Base-by-base conservation (phyloP, 2,329 filamentous ascomycete species). In the Penicillium aurantiogriseum region DNA sequence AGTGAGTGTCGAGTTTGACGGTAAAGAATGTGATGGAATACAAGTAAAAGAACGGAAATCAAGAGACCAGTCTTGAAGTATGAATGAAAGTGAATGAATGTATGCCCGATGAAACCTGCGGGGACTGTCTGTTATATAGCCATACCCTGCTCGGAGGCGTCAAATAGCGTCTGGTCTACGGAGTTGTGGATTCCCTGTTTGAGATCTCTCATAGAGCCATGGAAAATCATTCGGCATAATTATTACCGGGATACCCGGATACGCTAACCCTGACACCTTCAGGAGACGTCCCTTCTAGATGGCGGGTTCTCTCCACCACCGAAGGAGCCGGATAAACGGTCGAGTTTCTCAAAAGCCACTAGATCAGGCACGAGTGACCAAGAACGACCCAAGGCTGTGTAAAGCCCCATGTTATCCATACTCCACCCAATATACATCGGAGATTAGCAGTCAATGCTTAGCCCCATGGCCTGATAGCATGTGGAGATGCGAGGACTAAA, bases 1-100 rank as follows among this genome's bases (percentile, higher is more conserved):
- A 64, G 63, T 60, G 67, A 62, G 35, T 61, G 46, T 68, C 59
- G 63, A 69, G 56, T 52, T 67, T 59, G 63, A 66, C 62, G 60
- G 60, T 46, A 33, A 48, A 59, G 56, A 61, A 63, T 56, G 54
- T 36, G 59, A 57, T 52, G 49, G 43, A 47, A 51, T 33, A 56
- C 54, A 46, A 42, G 21, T 17, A 42, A 62, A 67, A 52, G 55
- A 63, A 60, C 17, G 51, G 51, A 59, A 56, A 56, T 51, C 58
- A 62, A 66, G 63, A 63, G 58, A 59, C 65, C 65, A 61, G 65
- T 66, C 64, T 65, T 60, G 65, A 67, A 47, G 42, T 23, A 43
- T 40, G 25, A 56, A 60, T 36, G 36, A 49, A 63, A 56, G 56
- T 40, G 58, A 64, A 59, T 46, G 60, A 63, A 62, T 46, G 57